These are phyloP conservation scores for Eleusine indica DNA, from an alignment of 176 grass and related monocot genomes.

Conservation along the genomic window DNA sequence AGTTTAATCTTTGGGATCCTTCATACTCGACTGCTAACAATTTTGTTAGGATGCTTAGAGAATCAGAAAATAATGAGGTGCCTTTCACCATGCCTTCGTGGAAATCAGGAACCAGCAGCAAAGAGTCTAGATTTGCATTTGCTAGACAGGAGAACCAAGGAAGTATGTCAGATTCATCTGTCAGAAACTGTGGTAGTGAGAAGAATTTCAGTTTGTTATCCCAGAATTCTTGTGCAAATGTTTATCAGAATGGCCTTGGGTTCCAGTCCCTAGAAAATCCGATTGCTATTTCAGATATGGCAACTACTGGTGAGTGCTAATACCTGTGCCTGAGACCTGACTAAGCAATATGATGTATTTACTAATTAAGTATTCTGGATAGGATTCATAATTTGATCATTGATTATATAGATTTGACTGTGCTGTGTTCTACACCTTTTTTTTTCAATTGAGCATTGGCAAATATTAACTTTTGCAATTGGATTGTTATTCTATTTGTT, in stretches of 20 bases:
- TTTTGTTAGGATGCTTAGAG: constrained; percentile 66
- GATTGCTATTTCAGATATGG: constrained; percentile 43
- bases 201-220: constrained; percentile 54
- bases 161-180: constrained; percentile 49
- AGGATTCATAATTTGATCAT: not conserved
- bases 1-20: constrained; percentile 94
- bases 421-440: constrained; percentile 15
- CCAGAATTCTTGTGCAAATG: constrained; percentile 52
- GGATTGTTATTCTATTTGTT: constrained; percentile 14
- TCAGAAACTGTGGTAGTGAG: constrained; percentile 49
- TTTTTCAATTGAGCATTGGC: constrained; percentile 2
- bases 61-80: constrained; percentile 56
- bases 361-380: constrained; percentile 20
- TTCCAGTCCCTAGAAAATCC: constrained; percentile 51
- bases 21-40: constrained; percentile 61
- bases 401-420: not conserved
- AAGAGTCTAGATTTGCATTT: constrained; percentile 92
- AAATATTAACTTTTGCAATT: not conserved
- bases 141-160: constrained; percentile 86
- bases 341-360: constrained; percentile 23
- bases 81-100: constrained; percentile 46
- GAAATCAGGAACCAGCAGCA: constrained; percentile 60
- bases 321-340: not conserved
- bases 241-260: constrained; percentile 52
- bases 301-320: constrained; percentile 52